Evolutionary conservation across 352 stramenopile genomes (phyloP), one percentile per base, ranked within the genome.

Genomic region (Aphanomyces invadans): DNA sequence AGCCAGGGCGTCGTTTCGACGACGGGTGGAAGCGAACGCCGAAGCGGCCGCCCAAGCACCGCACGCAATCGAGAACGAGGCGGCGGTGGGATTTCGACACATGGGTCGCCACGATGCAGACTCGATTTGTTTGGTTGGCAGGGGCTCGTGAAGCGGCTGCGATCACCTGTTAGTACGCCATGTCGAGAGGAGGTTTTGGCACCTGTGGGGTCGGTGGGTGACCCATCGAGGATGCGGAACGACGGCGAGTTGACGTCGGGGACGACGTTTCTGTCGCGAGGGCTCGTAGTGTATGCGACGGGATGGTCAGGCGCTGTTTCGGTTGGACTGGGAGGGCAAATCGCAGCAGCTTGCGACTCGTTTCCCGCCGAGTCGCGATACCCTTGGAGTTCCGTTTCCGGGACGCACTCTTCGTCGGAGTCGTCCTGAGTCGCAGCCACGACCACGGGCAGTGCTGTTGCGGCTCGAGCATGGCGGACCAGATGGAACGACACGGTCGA

Each of bases 21-120:
- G 76, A n/a, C n/a, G 82, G 38, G 48, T 90, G 78, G 38, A 95
- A 93, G 25, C 87, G 73, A 1, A 78, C 76, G 0, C 85, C 83
- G 59, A 90, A 90, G 33, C 83, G 86, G 0, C 79, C 84, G 5
- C 82, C 53, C 25, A 69, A 52, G 28, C 44, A 11, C 12, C 46
- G n/a, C 4, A 36, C 56, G 21, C 26, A 29, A 0, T 60, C 4
- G 25, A 46, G 19, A 7, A 33, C 23, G 28, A 46, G 70, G 23
- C 32, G 49, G 31, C 21, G 44, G 36, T 48, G 25, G 17, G 21
- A 3, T 12, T 65, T 36, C 26, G 4, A 32, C 44, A 39, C 17
- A 61, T 67, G 29, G 21, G 29, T 67, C 11, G 49, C 49, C 12
- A 38, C 49, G 25, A 57, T 32, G 25, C 49, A 71, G 42, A 26